These are phyloP conservation scores for Chlorella sp. DNA, from an alignment of 139 green algal species.

Conservation along the genomic window DNA sequence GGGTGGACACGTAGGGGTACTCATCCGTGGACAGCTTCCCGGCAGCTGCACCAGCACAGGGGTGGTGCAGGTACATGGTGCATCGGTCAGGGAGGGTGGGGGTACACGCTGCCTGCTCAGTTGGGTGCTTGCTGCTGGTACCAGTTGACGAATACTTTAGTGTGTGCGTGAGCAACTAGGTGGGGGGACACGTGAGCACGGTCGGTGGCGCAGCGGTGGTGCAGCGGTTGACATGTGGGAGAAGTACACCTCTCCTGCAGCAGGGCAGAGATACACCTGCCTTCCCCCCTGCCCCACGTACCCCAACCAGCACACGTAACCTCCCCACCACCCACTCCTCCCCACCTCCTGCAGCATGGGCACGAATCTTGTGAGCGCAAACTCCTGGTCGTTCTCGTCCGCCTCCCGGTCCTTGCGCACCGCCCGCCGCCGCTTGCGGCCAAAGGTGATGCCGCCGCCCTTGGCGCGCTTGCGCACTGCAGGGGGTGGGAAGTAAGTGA, in stretches of 20 bases:
- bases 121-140: too few species aligned
- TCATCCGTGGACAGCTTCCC: slow-evolving; percentile 73
- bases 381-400: slow-evolving; percentile 54
- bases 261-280: background rate
- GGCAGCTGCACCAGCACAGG: slow-evolving; percentile 28
- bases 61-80: background rate
- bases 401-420: slow-evolving; percentile 57
- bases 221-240: too few species aligned
- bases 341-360: slow-evolving; percentile 68
- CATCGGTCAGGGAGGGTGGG: background rate
- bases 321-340: slow-evolving; percentile 51
- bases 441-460: slow-evolving; percentile 57
- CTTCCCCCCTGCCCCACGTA: background rate
- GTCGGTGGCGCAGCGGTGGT: too few species aligned
- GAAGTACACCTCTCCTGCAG: too few species aligned
- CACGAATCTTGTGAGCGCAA: slow-evolving; percentile 60
- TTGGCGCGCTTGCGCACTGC: slow-evolving; percentile 76
- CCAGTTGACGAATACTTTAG: too few species aligned
- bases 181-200: too few species aligned
- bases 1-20: slow-evolving; percentile 77
- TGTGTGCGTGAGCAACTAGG: too few species aligned
- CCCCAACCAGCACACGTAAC: background rate
- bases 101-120: too few species aligned
- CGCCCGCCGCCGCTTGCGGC: slow-evolving; percentile 55
- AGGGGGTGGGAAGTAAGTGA: background rate